Conservation (phyloP, 495 filamentous ascomycete genomes). For the Hyaloscypha variabilis region DNA sequence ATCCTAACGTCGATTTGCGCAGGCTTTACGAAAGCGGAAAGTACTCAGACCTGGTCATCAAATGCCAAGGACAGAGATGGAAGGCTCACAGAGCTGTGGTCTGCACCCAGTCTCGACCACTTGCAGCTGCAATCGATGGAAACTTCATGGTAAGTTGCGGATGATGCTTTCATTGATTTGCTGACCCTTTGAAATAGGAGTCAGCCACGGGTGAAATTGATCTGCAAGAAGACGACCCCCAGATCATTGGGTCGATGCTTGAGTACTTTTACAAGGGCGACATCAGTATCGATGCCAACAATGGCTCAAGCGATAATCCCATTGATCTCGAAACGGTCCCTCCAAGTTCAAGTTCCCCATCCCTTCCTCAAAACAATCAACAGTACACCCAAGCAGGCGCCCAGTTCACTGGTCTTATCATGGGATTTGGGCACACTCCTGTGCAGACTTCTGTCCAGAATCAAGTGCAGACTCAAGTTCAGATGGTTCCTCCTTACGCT, state of each 20-base stretch:
- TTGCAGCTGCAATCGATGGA: constrained; percentile 16
- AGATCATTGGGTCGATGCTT: constrained; percentile 16
- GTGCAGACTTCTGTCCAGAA: too few relatives aligned
- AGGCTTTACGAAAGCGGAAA: neutral
- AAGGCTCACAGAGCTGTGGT: constrained; percentile 9
- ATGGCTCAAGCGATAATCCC: neutral
- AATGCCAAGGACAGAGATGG: neutral
- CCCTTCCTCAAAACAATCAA: neutral
- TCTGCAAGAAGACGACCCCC: constrained; percentile 21
- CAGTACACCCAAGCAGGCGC: too few relatives aligned
- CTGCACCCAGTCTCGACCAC: constrained; percentile 1
- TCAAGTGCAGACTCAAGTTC: too few relatives aligned
- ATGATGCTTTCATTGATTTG: neutral
- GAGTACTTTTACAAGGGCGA: constrained; percentile 11
- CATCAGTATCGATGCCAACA: constrained; percentile 9
- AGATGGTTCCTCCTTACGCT: too few relatives aligned
- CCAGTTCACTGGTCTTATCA: too few relatives aligned
- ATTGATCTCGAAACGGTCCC: neutral
- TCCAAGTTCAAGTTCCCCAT: neutral
- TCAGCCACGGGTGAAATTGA: constrained; percentile 3
- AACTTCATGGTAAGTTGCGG: constrained; percentile 2
- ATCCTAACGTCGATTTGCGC: too few relatives aligned
- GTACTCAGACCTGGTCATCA: constrained; percentile 7
- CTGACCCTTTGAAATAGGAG: constrained; percentile 6
- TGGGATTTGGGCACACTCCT: too few relatives aligned